Conservation (phyloP, 306 rosid species). For the Sophora flavescens region DNA sequence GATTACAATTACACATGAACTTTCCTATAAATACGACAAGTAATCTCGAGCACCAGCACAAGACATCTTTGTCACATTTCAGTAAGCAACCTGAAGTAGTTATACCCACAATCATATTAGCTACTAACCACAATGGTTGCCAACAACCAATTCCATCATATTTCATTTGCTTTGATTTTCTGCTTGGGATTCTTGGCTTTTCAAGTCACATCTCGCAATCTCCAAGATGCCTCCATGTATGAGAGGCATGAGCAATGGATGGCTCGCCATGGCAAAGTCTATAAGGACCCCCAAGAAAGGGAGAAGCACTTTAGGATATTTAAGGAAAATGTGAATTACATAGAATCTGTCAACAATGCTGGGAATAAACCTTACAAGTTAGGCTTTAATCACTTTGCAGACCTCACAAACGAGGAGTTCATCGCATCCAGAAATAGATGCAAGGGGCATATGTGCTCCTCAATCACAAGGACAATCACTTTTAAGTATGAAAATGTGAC, state of each 20-base stretch:
- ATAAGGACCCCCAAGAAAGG: constrained; percentile 34
- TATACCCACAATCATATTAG: neutral
- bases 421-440: constrained; percentile 47
- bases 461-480: constrained; percentile 29
- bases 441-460: constrained; percentile 54
- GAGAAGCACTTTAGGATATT: constrained; percentile 51
- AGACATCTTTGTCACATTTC: neutral
- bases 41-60: neutral
- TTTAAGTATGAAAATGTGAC: constrained; percentile 53
- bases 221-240: constrained; percentile 45
- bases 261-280: constrained; percentile 38
- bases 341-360: constrained; percentile 44
- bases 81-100: neutral
- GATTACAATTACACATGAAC: constrained; percentile 1
- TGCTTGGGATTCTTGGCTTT: constrained; percentile 42
- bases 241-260: constrained; percentile 53
- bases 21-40: constrained; percentile 3
- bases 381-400: constrained; percentile 42
- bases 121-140: constrained; percentile 34
- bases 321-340: constrained; percentile 44
- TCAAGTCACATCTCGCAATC: constrained; percentile 46
- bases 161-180: constrained; percentile 44
- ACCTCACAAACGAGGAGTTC: constrained; percentile 61
- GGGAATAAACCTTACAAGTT: constrained; percentile 51
- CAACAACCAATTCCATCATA: neutral